Base-by-base conservation (phyloP, 371 early-diverging fungal genomes). In the Zopfochytrium polystomum region DNA sequence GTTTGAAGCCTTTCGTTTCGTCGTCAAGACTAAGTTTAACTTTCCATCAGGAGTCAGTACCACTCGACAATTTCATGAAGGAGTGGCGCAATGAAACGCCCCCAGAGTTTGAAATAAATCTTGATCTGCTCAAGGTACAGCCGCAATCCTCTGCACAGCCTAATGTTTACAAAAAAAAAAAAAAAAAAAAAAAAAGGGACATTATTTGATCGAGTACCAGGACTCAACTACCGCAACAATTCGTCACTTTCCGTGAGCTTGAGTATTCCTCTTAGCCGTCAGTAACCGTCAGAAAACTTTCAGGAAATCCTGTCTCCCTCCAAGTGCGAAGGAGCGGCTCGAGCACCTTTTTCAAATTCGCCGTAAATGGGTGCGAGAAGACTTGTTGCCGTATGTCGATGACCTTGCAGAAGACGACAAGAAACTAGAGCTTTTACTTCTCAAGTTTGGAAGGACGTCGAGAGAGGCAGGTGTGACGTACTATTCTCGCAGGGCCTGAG, bases 371-470 rank as follows among this genome's bases (percentile, higher is more conserved):
- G 27, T 44, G 1, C 50, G 52, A 13, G 58, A 53, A 6, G 77
- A 77, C n/a, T 55, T 77, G 2, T 26, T 73, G 57, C 73, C 71
- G 6, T 77, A 64, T 51, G 55, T 72, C 58, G 48, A 55, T 38
- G 74, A 76, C 51, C 54, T 73, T 20, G 74, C 73, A 23, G 56
- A 65, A 3, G 54, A 60, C 27, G 34, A 42, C 13, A 67, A 73
- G 68, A 56, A 71, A 31, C 58, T 68, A 2, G 74, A 76, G 29
- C 62, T 66, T 5, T 30, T 73, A 3, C 31, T 73, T n/a, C 30
- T 73, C n/a, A 76, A 76, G 61, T 68, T 67, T 55, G 63, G 63
- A 1, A 33, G 77, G 27, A 53, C 66, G 53, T 73, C 68, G 6
- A 70, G 52, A 51, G 62, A 53, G 7, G 62, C 51, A 26, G 35